Base-by-base conservation (phyloP, 2,329 filamentous ascomycete genomes). In the Ascochyta viciae-villosae region DNA sequence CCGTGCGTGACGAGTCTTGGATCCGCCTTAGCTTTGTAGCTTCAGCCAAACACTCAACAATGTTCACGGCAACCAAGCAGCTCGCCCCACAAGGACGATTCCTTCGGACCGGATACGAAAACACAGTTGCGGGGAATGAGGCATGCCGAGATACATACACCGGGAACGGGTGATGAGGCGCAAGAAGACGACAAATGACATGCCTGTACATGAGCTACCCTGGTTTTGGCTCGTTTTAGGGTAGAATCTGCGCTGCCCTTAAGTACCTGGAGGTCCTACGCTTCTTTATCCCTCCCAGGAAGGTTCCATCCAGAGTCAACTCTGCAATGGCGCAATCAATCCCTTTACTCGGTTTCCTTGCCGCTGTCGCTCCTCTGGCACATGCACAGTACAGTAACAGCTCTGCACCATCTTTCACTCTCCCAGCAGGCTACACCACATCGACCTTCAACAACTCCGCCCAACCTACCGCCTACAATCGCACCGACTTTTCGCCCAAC, bases 401-500 rank as follows among this genome's bases (percentile, higher is more conserved):
- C 33, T 39, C 54, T 3, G 15, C 43, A 0, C 52, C 72, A 7
- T 69, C 68, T 8, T 76, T 75, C 46, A 49, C 62, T 8, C 51
- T 65, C 1, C 73, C 74, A 13, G 61, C 72, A 9, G 74, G 74
- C 13, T 77, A 77, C 54, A 68, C 66, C 7, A 72, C 72, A 2
- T 67, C 68, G n/a, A 74, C 59, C 29, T 79, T 68, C 68, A 78
- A 81, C 67, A 71, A 71, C 34, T 77, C 78, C 5, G 76, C 77
- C 1, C 77, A 79, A 23, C 76, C 75, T 19, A 79, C 79, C 13
- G 73, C 78, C 10, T 68, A 77, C 38, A 74, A 68, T 4, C 79
- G 80, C 33, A 75, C 70, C 1, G 77, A 80, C 52, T 82, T 80
- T 65, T 80, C 78, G 0, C 76, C 81, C 45, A 76, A 81, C 57